Conservation (phyloP, 352 stramenopile genomes). For the Globisporangium okanoganense region DNA sequence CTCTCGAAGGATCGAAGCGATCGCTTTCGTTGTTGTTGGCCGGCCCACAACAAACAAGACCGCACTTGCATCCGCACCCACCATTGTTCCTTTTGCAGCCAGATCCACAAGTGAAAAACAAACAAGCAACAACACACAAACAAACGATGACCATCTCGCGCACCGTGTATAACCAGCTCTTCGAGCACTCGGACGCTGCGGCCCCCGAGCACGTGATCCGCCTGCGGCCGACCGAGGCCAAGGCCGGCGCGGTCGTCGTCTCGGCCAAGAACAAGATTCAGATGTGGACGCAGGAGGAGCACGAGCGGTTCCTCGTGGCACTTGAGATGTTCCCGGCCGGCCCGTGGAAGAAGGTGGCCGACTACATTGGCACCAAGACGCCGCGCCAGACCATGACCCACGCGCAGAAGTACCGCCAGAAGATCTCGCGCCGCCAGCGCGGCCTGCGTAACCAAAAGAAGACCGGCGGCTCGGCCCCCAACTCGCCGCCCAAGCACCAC, state of each 20-base stretch:
- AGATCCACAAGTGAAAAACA: not conserved
- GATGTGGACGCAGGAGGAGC: slow-evolving; percentile 85
- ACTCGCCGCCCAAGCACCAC: slow-evolving; percentile 12
- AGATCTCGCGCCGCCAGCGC: slow-evolving; percentile 70
- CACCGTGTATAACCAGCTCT: slow-evolving; percentile 83
- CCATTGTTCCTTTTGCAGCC: slow-evolving; percentile 17
- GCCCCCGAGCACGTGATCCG: slow-evolving; percentile 57
- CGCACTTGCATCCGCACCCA: not conserved
- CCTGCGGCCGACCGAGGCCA: slow-evolving; percentile 72
- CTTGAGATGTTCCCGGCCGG: slow-evolving; percentile 83
- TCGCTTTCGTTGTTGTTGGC: not conserved
- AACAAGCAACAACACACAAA: slow-evolving; percentile 1
- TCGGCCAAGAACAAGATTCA: slow-evolving; percentile 83
- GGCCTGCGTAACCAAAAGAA: slow-evolving; percentile 80
- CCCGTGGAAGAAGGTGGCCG: slow-evolving; percentile 84
- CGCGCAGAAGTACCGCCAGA: slow-evolving; percentile 82
- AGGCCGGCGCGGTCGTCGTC: slow-evolving; percentile 70
- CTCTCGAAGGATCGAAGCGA: slow-evolving; percentile 12
- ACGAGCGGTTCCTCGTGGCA: slow-evolving; percentile 80
- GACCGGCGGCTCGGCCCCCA: slow-evolving; percentile 9
- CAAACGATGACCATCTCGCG: slow-evolving; percentile 73
- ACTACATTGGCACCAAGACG: slow-evolving; percentile 82
- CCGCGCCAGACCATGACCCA: slow-evolving; percentile 93
- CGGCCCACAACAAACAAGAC: not conserved
- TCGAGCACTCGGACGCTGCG: slow-evolving; percentile 46